Evolutionary conservation across 768 basidiomycete species (phyloP), one percentile per base, ranked within the genome.

Genomic region (Phlebiopsis flavidoalba): DNA sequence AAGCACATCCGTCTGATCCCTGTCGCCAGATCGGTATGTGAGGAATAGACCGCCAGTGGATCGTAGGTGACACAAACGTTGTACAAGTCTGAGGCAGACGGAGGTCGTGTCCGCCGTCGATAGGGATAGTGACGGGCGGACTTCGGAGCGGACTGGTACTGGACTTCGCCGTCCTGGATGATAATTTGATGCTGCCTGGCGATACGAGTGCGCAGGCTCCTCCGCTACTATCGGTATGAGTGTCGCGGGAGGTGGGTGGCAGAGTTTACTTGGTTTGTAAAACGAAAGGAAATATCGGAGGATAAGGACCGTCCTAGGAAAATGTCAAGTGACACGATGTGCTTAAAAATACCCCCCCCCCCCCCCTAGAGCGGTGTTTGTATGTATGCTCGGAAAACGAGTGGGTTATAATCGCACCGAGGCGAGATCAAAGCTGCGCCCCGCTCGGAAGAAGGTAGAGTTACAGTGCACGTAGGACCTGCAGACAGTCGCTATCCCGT

Each of bases 391-490:
- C 0, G 93, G 91, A 72, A n/a, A 98, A 98, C 0, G 92, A 95
- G 72, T 98, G 97, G 0, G 93, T n/a, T 95, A n/a, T 98, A 74
- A 72, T 90, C 89, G 65, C 83, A 90, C 91, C 96, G 98, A 0
- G 97, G 97, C 26, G 92, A 95, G 64, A 98, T 89, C 45, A 98
- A 76, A 17, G 96, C 79, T 0, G 86, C 94, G n/a, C 7, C 94
- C 97, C 2, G 94, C 92, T 3, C 95, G 96, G 49, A 82, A n/a
- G n/a, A 64, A 5, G 94, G 94, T 22, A 95, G 76, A 2, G n/a
- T 84, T 87, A 0, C 82, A 75, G 72, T 99, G n/a, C 97, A 15
- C 97, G 89, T 51, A 99, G 83, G 10, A 90, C 80, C 73, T 95
- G 92, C 3, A 99, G n/a, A 80, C 31, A 97, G 77, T n/a, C 4